These are phyloP conservation scores for Globisporangium spiculum DNA, from an alignment of 352 stramenopile genomes.

Conservation along the genomic window DNA sequence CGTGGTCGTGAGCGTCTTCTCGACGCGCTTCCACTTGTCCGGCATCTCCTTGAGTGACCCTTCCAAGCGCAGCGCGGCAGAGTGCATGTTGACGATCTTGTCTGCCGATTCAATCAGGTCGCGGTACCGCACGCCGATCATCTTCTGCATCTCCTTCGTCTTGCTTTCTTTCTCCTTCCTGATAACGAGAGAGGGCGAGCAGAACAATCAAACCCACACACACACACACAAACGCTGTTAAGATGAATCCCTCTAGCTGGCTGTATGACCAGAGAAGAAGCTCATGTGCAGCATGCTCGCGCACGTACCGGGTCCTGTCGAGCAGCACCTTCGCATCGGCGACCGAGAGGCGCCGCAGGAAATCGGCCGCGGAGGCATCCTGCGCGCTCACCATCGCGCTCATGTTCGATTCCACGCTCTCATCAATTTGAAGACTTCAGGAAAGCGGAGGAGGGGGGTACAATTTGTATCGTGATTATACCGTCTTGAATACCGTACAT, in stretches of 20 bases:
- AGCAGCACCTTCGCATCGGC: constrained; percentile 83
- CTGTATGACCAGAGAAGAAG: not conserved
- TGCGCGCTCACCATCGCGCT: constrained; percentile 9
- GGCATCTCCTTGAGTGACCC: constrained; percentile 84
- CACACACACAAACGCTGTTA: not conserved
- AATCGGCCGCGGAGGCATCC: constrained; percentile 30
- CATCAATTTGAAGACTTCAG: no score
- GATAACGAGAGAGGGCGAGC: not conserved
- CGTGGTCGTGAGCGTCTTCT: constrained; percentile 33
- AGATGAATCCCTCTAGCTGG: not conserved
- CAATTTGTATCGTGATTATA: no score
- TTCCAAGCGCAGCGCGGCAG: constrained; percentile 76
- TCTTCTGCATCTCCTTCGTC: constrained; percentile 90
- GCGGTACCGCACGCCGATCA: constrained; percentile 91
- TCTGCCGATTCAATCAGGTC: constrained; percentile 93
- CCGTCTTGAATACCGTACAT: no score
- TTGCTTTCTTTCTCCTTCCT: constrained; percentile 86
- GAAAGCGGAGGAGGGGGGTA: no score
- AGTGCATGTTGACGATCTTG: constrained; percentile 92
- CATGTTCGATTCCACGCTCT: constrained; percentile 1
- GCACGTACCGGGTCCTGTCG: constrained; percentile 57
- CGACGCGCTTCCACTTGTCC: constrained; percentile 70
- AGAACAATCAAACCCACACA: not conserved
- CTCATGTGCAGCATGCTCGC: not conserved
- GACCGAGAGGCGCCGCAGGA: constrained; percentile 75